Conservation (phyloP, 2,329 filamentous ascomycete genomes). For the Keithomyces neogunnii region DNA sequence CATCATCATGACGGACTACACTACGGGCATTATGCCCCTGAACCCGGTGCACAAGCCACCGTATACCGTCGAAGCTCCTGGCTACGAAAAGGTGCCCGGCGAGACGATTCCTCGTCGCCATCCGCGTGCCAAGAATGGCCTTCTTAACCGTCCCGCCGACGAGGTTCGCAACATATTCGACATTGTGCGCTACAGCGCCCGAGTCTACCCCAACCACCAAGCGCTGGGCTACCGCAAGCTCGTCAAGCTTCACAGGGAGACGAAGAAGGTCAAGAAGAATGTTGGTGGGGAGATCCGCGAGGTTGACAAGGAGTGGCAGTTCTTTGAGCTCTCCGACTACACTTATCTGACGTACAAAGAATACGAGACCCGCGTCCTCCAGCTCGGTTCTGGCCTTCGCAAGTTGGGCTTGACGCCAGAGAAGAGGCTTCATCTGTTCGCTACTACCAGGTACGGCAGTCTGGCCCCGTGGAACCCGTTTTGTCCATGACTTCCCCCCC, state of each 20-base stretch:
- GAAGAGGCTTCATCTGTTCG: slow-evolving; percentile 73
- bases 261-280: slow-evolving; percentile 83
- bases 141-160: slow-evolving; percentile 56
- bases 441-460: slow-evolving; percentile 60
- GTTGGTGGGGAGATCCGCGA: slow-evolving; percentile 71
- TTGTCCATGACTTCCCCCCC: background rate
- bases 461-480: background rate
- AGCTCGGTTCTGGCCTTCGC: slow-evolving; percentile 65
- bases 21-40: slow-evolving; percentile 39
- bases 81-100: slow-evolving; percentile 60
- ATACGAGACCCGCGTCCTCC: slow-evolving; percentile 61
- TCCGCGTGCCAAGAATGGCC: slow-evolving; percentile 59
- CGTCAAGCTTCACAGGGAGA: slow-evolving; percentile 70
- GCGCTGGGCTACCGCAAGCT: slow-evolving; percentile 66
- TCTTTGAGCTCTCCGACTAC: slow-evolving; percentile 75
- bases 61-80: slow-evolving; percentile 65
- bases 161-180: slow-evolving; percentile 73
- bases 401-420: slow-evolving; percentile 61
- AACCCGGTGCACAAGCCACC: slow-evolving; percentile 60
- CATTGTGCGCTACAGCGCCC: slow-evolving; percentile 62
- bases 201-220: slow-evolving; percentile 51
- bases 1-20: slow-evolving; percentile 22
- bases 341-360: slow-evolving; percentile 70
- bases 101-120: slow-evolving; percentile 81
- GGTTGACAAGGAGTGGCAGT: slow-evolving; percentile 87